Conservation (phyloP, 305 asterid species). For the Fraxinus albicans region DNA sequence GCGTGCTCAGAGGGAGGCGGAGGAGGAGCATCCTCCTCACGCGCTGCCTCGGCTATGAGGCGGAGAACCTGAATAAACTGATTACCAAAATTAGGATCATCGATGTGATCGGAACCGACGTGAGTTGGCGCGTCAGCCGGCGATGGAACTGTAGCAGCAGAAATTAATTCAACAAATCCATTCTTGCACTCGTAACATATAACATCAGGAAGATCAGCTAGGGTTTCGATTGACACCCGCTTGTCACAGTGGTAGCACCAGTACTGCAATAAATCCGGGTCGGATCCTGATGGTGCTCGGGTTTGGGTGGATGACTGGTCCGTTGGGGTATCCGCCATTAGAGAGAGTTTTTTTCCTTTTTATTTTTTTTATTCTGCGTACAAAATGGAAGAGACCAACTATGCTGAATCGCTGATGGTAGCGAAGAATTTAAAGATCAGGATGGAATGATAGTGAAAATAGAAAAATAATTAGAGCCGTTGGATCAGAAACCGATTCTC, state of each 20-base stretch:
- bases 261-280: slow-evolving; percentile 25
- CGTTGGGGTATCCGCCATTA: neutral
- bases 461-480: neutral
- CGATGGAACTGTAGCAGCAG: slow-evolving; percentile 28
- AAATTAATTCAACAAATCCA: slow-evolving; percentile 73
- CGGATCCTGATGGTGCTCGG: neutral
- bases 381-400: neutral
- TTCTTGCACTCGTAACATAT: slow-evolving; percentile 77
- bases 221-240: slow-evolving; percentile 73
- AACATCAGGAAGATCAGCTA: slow-evolving; percentile 70
- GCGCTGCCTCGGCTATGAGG: slow-evolving; percentile 66
- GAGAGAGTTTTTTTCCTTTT: neutral
- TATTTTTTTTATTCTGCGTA: neutral
- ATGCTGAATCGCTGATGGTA: neutral
- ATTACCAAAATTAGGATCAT: slow-evolving; percentile 45
- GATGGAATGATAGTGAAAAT: neutral
- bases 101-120: slow-evolving; percentile 25
- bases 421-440: neutral
- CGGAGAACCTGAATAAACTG: slow-evolving; percentile 78
- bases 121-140: neutral
- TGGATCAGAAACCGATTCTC: neutral
- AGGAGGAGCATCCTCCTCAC: slow-evolving; percentile 64
- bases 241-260: slow-evolving; percentile 93
- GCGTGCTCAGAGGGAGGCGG: slow-evolving; percentile 43
- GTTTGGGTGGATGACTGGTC: neutral